Evolutionary conservation across 2,329 filamentous ascomycete species (phyloP), one percentile per base, ranked within the genome.

Genomic region (Ascochyta fabae): DNA sequence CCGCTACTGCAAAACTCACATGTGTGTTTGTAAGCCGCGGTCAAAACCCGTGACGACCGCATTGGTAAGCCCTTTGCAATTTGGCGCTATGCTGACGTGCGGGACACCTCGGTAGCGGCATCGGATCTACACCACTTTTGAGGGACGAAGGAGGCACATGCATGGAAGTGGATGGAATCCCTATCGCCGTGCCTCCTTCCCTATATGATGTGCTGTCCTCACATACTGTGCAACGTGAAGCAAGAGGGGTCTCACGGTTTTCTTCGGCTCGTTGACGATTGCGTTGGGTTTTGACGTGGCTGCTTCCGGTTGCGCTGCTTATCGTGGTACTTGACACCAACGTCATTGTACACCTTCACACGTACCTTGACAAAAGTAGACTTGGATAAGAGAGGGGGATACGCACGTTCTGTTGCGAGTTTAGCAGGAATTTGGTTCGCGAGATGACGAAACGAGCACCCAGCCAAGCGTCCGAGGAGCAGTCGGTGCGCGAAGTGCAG

Each of bases 401-500:
- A n/a, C 13, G 22, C 4, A 40, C n/a, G 16, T 19, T 10, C 24
- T 12, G 27, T 38, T 27, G 12, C 4, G 12, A 31, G 22, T 13
- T 26, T n/a, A 24, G 13, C 23, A 35, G 15, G n/a, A 16, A 24
- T 2, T 22, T 4, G 4, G 12, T 13, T 26, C 43, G 6, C 26
- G 33, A 27, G 9, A 66, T 65, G 65, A 44, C 50, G 29, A 67
- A 67, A 55, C 45, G 47, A 19, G 10, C 48, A 24, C 22, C 61
- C 33, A 62, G 61, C 44, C 63, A 65, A 27, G 41, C 26, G 23
- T 64, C 59, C 3, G 26, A 57, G 23, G 46, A 59, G 24, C 57
- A 59, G 48, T 60, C 59, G 23, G 50, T 62, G n/a, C 57, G 40
- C 23, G 62, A 66, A 43, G 58, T 64, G 9, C 60, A 59, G 31